Base-by-base conservation (phyloP, 306 rosid genomes). In the Lathyrus sativus region DNA sequence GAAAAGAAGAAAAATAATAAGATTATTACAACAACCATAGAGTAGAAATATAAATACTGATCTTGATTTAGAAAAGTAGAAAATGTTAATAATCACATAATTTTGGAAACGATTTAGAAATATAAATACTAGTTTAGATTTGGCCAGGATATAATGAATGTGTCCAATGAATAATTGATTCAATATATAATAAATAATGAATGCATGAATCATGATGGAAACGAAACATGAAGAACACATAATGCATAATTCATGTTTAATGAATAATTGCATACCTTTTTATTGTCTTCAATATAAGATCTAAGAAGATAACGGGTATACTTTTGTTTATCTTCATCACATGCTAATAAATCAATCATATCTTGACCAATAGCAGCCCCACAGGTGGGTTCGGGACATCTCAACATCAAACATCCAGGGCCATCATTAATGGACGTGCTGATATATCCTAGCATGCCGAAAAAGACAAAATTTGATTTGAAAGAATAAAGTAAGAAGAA, bases 371-470 rank as follows among this genome's bases (percentile, higher is more conserved):
- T 87, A 79, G 88, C 88, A 55, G 90, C 92, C 67, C 56, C 85
- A 78, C 98, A 92, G 61, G 89, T 74, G 64, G 98, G 98, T 73
- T 92, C 96, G 44, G 98, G 98, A 62, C 98, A 92, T 76, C 92
- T 83, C 84, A 92, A 79, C 85, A 81, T 82, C 78, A 92, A 83
- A 84, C 96, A 89, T 71, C 98, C 96, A 63, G 96, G 96, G 70
- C 98, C 98, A 77, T 85, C 96, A 71, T 83, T 89, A 74, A 92
- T 89, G 74, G 98, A 75, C 6, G 92, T 89, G 74, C 90, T 70
- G 65, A 92, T 84, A 81, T 92, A 91, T 37, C 92, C 96, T 76
- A 55, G 64, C 54, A 80, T 55, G 46, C 14, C 13, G 4, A 67
- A 72, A 71, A 46, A 41, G 18, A 67, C 4, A 67, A 17, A 26